Percentiles rank a stretch among this genome's conserved stretches.
These are phyloP conservation scores for Pyricularia pennisetigena DNA, from an alignment of 2,329 filamentous ascomycete genomes.

Conservation along the genomic window DNA sequence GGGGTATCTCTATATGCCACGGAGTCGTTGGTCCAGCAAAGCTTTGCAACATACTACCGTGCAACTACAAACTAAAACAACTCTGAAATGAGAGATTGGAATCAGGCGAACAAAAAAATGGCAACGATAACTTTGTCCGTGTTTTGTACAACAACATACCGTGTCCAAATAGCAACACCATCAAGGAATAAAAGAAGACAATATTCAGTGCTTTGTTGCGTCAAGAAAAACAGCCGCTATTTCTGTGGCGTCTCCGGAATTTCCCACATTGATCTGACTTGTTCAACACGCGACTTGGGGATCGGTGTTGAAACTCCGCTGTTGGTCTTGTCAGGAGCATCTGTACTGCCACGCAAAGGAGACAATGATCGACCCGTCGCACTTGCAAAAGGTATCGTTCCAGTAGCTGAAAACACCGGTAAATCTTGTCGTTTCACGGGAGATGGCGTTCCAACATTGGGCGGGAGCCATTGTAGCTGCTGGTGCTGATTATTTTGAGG, in stretches of 20 bases:
- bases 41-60: not conserved
- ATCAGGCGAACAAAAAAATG: not conserved
- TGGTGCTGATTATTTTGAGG: conserved; percentile 24
- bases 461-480: conserved; percentile 40
- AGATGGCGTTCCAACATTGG: conserved; percentile 29
- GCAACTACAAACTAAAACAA: not conserved
- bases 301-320: not conserved
- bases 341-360: not conserved
- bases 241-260: not conserved
- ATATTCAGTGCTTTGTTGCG: not conserved
- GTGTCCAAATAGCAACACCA: not conserved
- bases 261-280: not conserved
- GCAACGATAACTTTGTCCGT: not conserved
- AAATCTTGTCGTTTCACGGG: conserved; percentile 26
- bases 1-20: not conserved
- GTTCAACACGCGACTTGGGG: not conserved
- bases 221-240: not conserved
- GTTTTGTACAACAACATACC: not conserved
- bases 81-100: not conserved
- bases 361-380: not conserved
- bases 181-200: not conserved
- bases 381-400: conserved; percentile 38
- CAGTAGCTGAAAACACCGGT: conserved; percentile 28
- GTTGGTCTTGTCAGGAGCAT: not conserved
- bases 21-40: not conserved